These are phyloP conservation scores for Paecilomyces fulvus DNA, from an alignment of 2,329 filamentous ascomycete genomes.

Conservation along the genomic window DNA sequence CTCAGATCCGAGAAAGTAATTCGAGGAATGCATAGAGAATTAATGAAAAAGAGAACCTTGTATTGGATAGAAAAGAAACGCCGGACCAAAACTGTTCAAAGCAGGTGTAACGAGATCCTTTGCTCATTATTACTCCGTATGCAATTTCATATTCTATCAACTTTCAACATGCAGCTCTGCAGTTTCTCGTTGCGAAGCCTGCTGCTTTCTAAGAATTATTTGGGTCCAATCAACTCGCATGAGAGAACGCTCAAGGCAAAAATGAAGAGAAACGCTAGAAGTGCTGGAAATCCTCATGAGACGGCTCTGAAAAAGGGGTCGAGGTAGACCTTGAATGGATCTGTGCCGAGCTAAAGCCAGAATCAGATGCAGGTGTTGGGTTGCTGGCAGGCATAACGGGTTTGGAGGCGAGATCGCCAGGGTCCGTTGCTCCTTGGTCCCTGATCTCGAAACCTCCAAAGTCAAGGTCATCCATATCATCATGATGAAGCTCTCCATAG, in stretches of 20 bases:
- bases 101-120: neutral
- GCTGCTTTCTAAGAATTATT: too few relatives aligned
- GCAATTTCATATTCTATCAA: neutral
- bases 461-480: conserved; percentile 19
- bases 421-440: conserved; percentile 2
- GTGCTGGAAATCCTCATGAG: neutral
- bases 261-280: neutral
- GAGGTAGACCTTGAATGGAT: neutral
- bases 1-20: neutral
- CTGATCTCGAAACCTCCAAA: conserved; percentile 10
- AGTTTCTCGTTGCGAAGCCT: too few relatives aligned
- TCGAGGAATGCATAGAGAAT: neutral
- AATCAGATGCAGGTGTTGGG: neutral
- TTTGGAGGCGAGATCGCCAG: neutral
- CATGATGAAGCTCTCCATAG: conserved; percentile 25
- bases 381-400: neutral
- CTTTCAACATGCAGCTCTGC: neutral
- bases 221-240: too few relatives aligned
- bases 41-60: neutral
- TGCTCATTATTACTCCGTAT: neutral
- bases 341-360: neutral
- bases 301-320: neutral
- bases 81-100: neutral
- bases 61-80: neutral
- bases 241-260: too few relatives aligned